Evolutionary conservation across 371 early-diverging fungal species (phyloP).

Genomic region (Mortierella sp.): DNA sequence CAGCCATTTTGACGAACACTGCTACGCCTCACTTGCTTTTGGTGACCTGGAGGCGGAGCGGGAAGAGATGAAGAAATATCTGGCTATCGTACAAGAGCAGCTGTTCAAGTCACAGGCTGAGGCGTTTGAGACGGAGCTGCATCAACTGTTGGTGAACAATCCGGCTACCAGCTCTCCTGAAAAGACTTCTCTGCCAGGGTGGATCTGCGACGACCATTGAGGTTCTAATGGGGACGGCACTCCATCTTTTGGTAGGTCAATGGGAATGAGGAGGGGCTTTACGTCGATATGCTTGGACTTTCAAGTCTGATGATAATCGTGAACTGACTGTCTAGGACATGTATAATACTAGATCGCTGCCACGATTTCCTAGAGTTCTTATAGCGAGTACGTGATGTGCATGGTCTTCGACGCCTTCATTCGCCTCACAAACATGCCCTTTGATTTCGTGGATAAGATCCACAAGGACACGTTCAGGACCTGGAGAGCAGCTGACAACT

Average conservation of each 20-base stretch:
- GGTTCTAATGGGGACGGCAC: constrained; percentile 2
- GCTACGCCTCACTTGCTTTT: constrained; percentile 42
- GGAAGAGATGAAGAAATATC: constrained; percentile 45
- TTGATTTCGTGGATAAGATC: constrained; percentile 69
- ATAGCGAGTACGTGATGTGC: constrained; percentile 68
- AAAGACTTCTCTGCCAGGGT: constrained; percentile 14
- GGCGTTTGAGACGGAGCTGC: constrained; percentile 23
- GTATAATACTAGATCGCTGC: constrained; percentile 31
- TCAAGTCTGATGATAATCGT: too few species aligned
- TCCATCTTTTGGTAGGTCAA: constrained; percentile 23
- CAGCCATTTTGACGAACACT: constrained; percentile 37
- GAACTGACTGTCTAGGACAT: background rate
- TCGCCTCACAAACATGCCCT: constrained; percentile 67
- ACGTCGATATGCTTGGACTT: too few species aligned
- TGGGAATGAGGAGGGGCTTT: too few species aligned
- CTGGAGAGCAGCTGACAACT: constrained; percentile 70
- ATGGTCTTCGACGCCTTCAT: constrained; percentile 66
- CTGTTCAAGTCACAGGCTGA: constrained; percentile 44
- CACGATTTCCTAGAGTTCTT: constrained; percentile 50
- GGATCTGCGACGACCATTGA: constrained; percentile 38
- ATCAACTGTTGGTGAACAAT: constrained; percentile 19
- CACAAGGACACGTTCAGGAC: constrained; percentile 69
- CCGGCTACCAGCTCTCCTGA: background rate
- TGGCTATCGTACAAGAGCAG: constrained; percentile 48
- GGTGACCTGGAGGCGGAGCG: constrained; percentile 48